phyloP scores from a whole-genome alignment of 2,329 filamentous ascomycete genomes.

The Colletotrichum spaethianum region DNA sequence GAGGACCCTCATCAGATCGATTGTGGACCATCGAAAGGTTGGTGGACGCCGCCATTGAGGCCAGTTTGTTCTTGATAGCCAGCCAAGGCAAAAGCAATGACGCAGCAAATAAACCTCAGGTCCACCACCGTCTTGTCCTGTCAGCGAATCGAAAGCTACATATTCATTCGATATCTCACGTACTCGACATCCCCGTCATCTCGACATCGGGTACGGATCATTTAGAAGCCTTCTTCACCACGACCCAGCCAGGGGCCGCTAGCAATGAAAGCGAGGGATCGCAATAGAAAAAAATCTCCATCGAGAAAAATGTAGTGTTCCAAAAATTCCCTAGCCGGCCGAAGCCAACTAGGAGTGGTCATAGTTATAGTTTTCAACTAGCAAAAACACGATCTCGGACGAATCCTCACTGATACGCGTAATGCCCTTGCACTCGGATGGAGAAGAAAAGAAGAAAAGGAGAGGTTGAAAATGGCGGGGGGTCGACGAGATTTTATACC shows the following conservation, averaged over 20 bases:
- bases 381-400: slow-evolving; percentile 91
- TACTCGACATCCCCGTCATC: fast-evolving
- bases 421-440: slow-evolving; percentile 82
- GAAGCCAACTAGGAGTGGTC: slow-evolving; percentile 81
- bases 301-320: slow-evolving; percentile 57
- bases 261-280: slow-evolving; percentile 64
- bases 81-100: not conserved
- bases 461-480: slow-evolving; percentile 1
- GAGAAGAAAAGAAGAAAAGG: slow-evolving; percentile 59
- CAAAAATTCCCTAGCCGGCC: slow-evolving; percentile 87
- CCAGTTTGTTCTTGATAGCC: not conserved
- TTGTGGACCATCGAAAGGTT: not conserved
- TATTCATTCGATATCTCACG: too few species aligned
- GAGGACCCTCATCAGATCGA: not conserved
- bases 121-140: too few species aligned
- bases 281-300: slow-evolving; percentile 45
- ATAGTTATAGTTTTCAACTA: slow-evolving; percentile 89
- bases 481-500: slow-evolving; percentile 38
- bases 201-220: not conserved
- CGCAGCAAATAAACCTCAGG: not conserved
- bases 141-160: too few species aligned
- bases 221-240: slow-evolving; percentile 63
- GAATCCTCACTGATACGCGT: slow-evolving; percentile 89
- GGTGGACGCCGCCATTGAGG: not conserved
- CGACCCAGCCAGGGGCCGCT: slow-evolving; percentile 55